Evolutionary conservation across 75 land plant species (phyloP).

Genomic region (Azolla pinnata): DNA sequence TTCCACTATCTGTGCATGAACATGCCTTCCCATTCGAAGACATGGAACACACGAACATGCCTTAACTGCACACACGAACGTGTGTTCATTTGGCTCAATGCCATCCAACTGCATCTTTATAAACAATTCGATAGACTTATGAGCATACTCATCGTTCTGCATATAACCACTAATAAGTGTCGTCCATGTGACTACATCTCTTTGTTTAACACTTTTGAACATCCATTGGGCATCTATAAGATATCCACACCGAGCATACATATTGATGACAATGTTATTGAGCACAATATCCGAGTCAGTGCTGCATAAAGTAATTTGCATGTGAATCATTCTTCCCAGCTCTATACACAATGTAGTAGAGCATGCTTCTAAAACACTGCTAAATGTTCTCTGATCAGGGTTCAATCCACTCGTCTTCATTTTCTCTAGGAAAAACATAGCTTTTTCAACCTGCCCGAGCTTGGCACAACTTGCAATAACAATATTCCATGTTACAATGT

Average conservation of each 20-base stretch:
- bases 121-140: neutral
- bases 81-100: neutral
- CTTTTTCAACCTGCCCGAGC: slow-evolving; percentile 27
- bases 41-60: too few relatives aligned
- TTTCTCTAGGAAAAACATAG: slow-evolving; percentile 28
- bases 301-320: neutral
- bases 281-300: neutral
- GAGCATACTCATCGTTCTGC: neutral
- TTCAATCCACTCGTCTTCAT: slow-evolving; percentile 23
- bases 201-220: neutral
- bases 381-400: slow-evolving; percentile 31
- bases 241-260: slow-evolving; percentile 15
- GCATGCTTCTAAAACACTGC: slow-evolving; percentile 14
- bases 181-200: slow-evolving; percentile 12
- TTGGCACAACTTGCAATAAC: slow-evolving; percentile 58
- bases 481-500: slow-evolving; percentile 40
- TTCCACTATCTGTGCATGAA: too few relatives aligned
- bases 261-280: slow-evolving; percentile 3
- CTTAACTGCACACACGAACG: neutral
- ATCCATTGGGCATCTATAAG: slow-evolving; percentile 6
- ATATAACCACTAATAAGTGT: slow-evolving; percentile 11
- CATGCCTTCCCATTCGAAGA: too few relatives aligned
- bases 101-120: neutral
- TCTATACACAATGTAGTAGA: neutral
- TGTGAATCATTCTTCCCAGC: slow-evolving; percentile 16